Base-by-base conservation (phyloP, 2,329 filamentous ascomycete species). In the Beauveria scarabaeidicola region DNA sequence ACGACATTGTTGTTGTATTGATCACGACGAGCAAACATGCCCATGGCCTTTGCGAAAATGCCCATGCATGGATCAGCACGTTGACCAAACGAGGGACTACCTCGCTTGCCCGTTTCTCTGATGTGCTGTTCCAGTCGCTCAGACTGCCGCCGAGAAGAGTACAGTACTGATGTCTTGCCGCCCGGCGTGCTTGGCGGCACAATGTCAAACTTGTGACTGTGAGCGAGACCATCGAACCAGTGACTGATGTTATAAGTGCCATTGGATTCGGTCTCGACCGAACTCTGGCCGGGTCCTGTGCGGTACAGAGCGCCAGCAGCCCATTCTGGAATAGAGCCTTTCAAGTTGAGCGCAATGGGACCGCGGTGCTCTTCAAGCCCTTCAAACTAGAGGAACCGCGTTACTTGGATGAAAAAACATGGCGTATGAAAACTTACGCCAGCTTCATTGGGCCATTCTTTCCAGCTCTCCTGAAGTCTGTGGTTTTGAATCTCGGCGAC, bases 151-250 rank as follows among this genome's bases (percentile, higher is more conserved):
- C 87, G 80, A 1, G 89, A 94, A 7, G 86, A 87, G 69, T 93
- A 93, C 25, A 80, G 75, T 3, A 92, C 86, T 0, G 66, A 61
- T 0, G 64, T 64, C 46, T 67, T 68, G 29, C 61, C 62, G 3
- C 65, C 63, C 2, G 63, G 64, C 3, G 72, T 66, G 1, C 68
- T 66, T 0, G 77, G 63, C 0, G 79, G 69, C 3, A 83, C 66
- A 36, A 93, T 87, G 60, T 90, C 80, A 68, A 93, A 93, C 29
- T 82, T 84, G 72, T 93, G 88, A 1, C 84, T 78, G 59, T 89
- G 82, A 3, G 84, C 81, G 61, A 91, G 84, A 6, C 88, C 88
- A 68, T 94, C 90, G 65, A 94, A 94, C 90, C 90, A 94, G 70
- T 94, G 89, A 1, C 79, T 82, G 13, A 86, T 77, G 36, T 78